Evolutionary conservation across 768 basidiomycete genomes (phyloP).

Genomic region (Termitomyces sp.): DNA sequence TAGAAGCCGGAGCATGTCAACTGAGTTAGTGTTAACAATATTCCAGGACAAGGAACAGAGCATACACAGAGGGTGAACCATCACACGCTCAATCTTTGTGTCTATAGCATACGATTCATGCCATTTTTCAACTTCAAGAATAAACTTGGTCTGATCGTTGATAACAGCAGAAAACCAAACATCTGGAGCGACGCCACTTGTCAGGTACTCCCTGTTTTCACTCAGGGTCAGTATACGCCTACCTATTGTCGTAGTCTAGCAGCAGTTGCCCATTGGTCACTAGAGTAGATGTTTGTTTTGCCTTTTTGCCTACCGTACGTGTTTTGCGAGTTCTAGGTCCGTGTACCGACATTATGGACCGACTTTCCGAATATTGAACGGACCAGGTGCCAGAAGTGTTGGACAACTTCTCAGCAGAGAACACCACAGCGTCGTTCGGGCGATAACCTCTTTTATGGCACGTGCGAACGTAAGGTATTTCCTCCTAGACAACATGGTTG

Average conservation of each 20-base stretch:
- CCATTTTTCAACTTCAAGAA: slow-evolving; percentile 17
- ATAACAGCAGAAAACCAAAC: slow-evolving; percentile 23
- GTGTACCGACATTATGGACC: slow-evolving; percentile 11
- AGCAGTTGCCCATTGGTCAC: slow-evolving; percentile 8
- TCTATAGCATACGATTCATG: slow-evolving; percentile 22
- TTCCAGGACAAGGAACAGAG: background rate
- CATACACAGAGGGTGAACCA: slow-evolving; percentile 20
- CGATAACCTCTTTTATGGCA: slow-evolving; percentile 25
- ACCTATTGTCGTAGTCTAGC: slow-evolving; percentile 12
- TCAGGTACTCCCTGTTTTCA: background rate
- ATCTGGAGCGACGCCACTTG: background rate
- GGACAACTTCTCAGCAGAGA: slow-evolving; percentile 18
- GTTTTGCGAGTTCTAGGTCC: slow-evolving; percentile 19
- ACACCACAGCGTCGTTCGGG: slow-evolving; percentile 23
- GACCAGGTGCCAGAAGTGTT: slow-evolving; percentile 24
- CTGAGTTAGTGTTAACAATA: no score
- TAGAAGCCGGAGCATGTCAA: no score
- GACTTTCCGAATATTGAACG: no score
- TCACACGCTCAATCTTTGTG: slow-evolving; percentile 16
- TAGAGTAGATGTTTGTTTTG: slow-evolving; percentile 9
- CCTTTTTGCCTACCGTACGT: slow-evolving; percentile 7
- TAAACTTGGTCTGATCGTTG: slow-evolving; percentile 21
- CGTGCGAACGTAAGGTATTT: slow-evolving; percentile 27
- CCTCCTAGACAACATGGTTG: slow-evolving; percentile 18
- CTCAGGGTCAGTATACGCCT: background rate